These are phyloP conservation scores for Pleurotus djamor DNA, from an alignment of 768 basidiomycete species.

Conservation along the genomic window DNA sequence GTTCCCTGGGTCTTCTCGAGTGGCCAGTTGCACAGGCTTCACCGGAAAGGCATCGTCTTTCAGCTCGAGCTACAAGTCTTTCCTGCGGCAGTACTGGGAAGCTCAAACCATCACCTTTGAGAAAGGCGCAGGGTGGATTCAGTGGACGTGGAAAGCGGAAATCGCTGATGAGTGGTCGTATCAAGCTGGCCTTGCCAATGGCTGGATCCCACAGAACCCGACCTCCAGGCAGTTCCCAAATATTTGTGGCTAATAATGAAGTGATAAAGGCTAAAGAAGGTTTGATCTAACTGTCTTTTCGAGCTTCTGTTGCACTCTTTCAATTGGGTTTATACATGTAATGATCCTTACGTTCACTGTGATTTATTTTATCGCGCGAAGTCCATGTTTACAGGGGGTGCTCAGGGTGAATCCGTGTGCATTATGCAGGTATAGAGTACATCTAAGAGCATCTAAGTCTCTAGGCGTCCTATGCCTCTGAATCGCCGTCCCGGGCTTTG, in stretches of 20 bases:
- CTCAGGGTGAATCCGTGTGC: neutral
- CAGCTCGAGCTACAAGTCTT: constrained; percentile 75
- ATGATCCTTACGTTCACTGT: neutral
- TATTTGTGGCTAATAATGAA: constrained; percentile 53
- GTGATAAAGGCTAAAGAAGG: neutral
- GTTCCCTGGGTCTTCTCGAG: constrained; percentile 55
- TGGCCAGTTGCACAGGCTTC: constrained; percentile 73
- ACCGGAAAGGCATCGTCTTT: constrained; percentile 78
- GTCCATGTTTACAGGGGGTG: neutral
- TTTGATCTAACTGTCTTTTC: neutral
- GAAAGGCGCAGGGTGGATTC: constrained; percentile 67
- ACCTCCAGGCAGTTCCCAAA: constrained; percentile 50
- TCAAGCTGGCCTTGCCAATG: constrained; percentile 71
- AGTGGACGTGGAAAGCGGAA: constrained; percentile 88
- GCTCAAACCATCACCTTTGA: constrained; percentile 79
- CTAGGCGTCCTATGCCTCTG: constrained; percentile 8
- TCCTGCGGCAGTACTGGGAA: constrained; percentile 81
- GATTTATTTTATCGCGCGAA: neutral
- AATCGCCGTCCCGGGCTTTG: constrained; percentile 28
- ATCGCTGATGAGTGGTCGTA: constrained; percentile 89
- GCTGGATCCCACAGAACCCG: constrained; percentile 78
- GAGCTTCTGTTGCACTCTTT: neutral
- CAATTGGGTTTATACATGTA: no score
- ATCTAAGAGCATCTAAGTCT: neutral
- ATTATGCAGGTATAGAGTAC: neutral